Evolutionary conservation across 2,329 filamentous ascomycete genomes (phyloP).

Genomic region (Magnaporthiopsis incrustans): DNA sequence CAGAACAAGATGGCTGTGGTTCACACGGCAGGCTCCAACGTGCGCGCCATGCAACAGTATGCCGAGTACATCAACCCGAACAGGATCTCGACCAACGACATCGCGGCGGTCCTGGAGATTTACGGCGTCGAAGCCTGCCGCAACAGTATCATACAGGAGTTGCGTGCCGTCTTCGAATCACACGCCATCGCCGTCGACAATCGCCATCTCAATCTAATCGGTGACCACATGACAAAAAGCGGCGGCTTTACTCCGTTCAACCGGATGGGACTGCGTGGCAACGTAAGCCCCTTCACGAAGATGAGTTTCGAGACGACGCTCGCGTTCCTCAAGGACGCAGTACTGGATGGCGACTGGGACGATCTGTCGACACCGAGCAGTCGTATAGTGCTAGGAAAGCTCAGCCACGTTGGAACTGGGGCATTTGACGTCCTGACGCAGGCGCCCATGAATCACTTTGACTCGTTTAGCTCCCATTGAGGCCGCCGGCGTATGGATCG

Average conservation of each 20-base stretch:
- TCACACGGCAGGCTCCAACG: constrained; percentile 77
- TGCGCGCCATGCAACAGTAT: constrained; percentile 84
- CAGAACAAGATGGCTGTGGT: constrained; percentile 49
- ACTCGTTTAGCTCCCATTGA: constrained; percentile 13
- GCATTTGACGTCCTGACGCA: constrained; percentile 77
- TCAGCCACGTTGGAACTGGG: constrained; percentile 81
- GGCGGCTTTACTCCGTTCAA: constrained; percentile 89
- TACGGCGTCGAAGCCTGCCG: constrained; percentile 95
- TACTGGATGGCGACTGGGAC: constrained; percentile 85
- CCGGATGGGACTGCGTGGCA: constrained; percentile 77
- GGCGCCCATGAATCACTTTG: constrained; percentile 44
- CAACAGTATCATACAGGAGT: constrained; percentile 76
- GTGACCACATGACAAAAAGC: constrained; percentile 93
- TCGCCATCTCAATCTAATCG: constrained; percentile 89
- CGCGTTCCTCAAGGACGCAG: constrained; percentile 85
- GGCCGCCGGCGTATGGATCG: constrained; percentile 10
- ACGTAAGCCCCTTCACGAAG: constrained; percentile 89
- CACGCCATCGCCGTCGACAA: constrained; percentile 91
- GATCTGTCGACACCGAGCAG: constrained; percentile 78
- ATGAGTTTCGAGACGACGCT: constrained; percentile 99
- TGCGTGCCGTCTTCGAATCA: constrained; percentile 75
- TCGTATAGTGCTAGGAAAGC: constrained; percentile 77
- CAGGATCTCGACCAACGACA: constrained; percentile 80
- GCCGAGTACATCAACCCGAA: constrained; percentile 80
- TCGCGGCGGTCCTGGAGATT: constrained; percentile 70